Base-by-base conservation (phyloP, 164 flowering plant species). In the Nymphaea colorata region DNA sequence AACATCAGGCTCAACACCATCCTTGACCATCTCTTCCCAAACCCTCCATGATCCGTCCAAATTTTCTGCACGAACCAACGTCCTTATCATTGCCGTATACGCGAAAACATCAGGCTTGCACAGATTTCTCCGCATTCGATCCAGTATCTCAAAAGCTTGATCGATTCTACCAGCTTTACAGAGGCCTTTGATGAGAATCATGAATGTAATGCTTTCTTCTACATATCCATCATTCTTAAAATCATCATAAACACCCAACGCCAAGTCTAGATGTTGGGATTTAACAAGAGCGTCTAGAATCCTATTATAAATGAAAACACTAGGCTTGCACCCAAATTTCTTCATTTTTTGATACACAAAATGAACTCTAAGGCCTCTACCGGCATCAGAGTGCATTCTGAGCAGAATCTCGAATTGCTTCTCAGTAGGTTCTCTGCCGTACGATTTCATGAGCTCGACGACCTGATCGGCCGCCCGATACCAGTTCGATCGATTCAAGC, bases 41-140 rank as follows among this genome's bases (percentile, higher is more conserved):
- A 95, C 73, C 71, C 79, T 83, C 79, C 90, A 77, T 73, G 90
- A 81, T 7, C 88, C 94, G 74, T 90, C 94, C 69, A 90, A 77
- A 79, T 86, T 80, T 57, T 85, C 87, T 68, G 77, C 81, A 0
- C 81, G 70, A 70, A 85, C 80, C 82, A 94, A 71, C 15, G 81
- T 74, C 77, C 78, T 76, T 8, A 95, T 69, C 91, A 95, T 83
- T 6, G 99, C 99, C 0, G 98, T 91, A 64, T 95, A 95, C 0
- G 99, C 96, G 77, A 91, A 95, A 57, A 95, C 92, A 81, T 95
- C 98, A 0, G 99, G 99, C 70, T 80, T 85, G 77, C 90, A 86
- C 77, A 84, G 75, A 64, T 79, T 82, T 41, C 36, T 65, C 79
- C 94, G 87, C 99, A 95, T 95, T 60, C 68, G 73, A 16, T 66